Base-by-base conservation (phyloP, 441 rosid genomes). In the Manihot esculenta region DNA sequence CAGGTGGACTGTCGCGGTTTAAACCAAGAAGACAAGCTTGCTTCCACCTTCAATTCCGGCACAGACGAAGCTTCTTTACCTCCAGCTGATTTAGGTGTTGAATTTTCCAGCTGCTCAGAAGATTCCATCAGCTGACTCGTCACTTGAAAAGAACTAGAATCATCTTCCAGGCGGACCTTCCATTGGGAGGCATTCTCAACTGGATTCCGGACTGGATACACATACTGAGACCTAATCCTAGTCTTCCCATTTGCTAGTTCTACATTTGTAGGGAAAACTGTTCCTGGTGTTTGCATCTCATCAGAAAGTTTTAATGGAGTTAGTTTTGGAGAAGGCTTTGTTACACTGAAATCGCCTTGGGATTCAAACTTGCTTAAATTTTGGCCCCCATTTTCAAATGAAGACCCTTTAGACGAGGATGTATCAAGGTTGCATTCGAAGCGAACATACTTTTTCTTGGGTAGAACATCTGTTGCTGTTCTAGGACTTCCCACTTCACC, bases 221-320 rank as follows among this genome's bases (percentile, higher is more conserved):
- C 97, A 78, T 87, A 90, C 70, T 90, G 89, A 20, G 96, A 87
- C 78, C 93, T 89, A 70, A 92, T 73, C 76, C 83, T 81, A 23
- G 79, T 76, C 78, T 82, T 91, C 64, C 87, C 86, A 77, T 66
- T 78, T 14, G 76, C 81, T 27, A 66, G 71, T 55, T 82, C 91
- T 49, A 83, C 24, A 65, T 82, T 84, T 59, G 88, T 75, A 64
- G 97, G 92, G 72, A 82, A 95, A 78, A 84, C 82, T 56, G 99
- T 92, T 76, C 98, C 99, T 0, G 99, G 98, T 73, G 99, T 95
- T 79, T 95, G 98, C 96, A 95, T 91, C 70, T 89, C 99, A 72
- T 91, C 91, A 54, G 89, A 85, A 73, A 95, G 80, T 79, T 86
- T 88, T 72, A 89, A 23, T 8, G 98, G 99, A 35, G 99, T 95